Conservation (phyloP, 2,329 filamentous ascomycete species). For the Colletotrichum sansevieriae region DNA sequence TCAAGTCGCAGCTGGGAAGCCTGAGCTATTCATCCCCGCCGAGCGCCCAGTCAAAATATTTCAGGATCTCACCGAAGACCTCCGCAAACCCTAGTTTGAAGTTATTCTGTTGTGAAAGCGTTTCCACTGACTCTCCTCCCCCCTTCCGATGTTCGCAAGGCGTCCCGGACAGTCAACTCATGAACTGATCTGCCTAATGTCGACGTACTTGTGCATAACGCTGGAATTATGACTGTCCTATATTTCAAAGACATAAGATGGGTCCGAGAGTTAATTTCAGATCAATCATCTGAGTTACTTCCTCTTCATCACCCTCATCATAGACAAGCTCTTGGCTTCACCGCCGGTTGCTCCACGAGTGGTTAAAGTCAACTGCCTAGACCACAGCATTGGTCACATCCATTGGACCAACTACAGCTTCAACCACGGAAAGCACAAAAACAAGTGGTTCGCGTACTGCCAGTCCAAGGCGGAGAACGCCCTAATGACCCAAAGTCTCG, state of each 20-base stretch:
- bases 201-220: conserved; percentile 43
- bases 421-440: conserved; percentile 43
- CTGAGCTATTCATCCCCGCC: neutral
- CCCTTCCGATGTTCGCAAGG: conserved; percentile 53
- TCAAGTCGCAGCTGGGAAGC: neutral
- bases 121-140: conserved; percentile 53
- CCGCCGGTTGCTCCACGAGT: conserved; percentile 49
- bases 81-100: neutral
- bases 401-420: conserved; percentile 60
- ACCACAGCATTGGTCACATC: conserved; percentile 55
- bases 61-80: rapidly evolving
- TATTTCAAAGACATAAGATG: conserved; percentile 49
- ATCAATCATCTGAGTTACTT: conserved; percentile 38
- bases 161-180: conserved; percentile 51
- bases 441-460: conserved; percentile 44
- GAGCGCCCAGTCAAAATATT: rapidly evolving
- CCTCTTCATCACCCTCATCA: conserved; percentile 18
- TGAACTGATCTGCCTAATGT: conserved; percentile 51
- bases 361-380: conserved; percentile 60
- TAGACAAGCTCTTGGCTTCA: conserved; percentile 36
- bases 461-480: conserved; percentile 46
- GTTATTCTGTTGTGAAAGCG: conserved; percentile 48
- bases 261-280: conserved; percentile 52
- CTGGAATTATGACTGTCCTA: conserved; percentile 51
- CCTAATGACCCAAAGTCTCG: conserved; percentile 48